Conservation (phyloP, 2,329 filamentous ascomycete genomes). For the Monilinia laxa region DNA sequence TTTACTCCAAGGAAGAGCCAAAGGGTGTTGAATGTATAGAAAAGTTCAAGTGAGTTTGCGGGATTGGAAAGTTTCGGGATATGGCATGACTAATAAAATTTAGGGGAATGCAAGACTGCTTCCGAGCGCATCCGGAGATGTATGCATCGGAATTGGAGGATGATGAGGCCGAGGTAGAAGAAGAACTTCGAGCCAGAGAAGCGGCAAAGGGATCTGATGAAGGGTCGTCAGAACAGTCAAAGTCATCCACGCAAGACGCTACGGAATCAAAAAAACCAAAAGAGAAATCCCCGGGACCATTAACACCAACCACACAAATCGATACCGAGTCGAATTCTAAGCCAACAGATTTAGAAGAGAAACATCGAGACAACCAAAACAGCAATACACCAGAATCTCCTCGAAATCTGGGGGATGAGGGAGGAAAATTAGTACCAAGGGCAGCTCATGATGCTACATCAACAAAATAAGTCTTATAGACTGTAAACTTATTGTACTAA, state of each 20-base stretch:
- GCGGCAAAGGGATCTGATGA: constrained; percentile 24
- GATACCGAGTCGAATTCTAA: constrained; percentile 2
- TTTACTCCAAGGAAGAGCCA: constrained; percentile 90
- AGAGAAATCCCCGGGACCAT: constrained; percentile 3
- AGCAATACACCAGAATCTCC: constrained; percentile 27
- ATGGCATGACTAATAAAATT: constrained; percentile 33
- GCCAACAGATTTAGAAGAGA: constrained; percentile 3
- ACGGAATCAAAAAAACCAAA: background rate
- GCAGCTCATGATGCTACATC: constrained; percentile 47
- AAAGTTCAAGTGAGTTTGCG: constrained; percentile 79
- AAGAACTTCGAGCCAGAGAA: constrained; percentile 37
- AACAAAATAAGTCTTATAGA: constrained; percentile 26
- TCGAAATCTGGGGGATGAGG: constrained; percentile 40
- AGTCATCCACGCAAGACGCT: constrained; percentile 19
- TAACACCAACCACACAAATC: constrained; percentile 15
- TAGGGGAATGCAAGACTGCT: constrained; percentile 97
- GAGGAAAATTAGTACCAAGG: constrained; percentile 49
- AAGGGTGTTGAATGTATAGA: constrained; percentile 98
- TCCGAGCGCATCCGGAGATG: constrained; percentile 86
- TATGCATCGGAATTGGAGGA: constrained; percentile 87
- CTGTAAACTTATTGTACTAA: constrained; percentile 31
- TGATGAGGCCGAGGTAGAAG: constrained; percentile 60
- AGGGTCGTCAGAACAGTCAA: constrained; percentile 16
- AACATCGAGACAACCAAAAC: background rate
- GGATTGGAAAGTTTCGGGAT: constrained; percentile 1